phyloP scores from a whole-genome alignment of 352 stramenopile genomes.

The Pythium brassicae region DNA sequence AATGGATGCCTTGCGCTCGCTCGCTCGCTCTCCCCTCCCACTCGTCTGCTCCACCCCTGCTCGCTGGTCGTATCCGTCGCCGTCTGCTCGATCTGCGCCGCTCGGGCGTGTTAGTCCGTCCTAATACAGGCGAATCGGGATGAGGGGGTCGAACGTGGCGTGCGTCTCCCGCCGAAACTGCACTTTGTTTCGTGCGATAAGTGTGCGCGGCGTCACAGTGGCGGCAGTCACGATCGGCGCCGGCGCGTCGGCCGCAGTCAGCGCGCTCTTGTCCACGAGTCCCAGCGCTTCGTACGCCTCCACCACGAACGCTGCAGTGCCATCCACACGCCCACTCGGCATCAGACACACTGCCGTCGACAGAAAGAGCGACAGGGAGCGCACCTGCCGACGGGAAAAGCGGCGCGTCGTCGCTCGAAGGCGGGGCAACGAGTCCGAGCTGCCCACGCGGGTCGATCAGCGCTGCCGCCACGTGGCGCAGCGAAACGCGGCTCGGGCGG shows the following conservation, averaged over 20 bases:
- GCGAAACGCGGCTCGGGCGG: conserved; percentile 55
- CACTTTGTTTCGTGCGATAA: conserved; percentile 28
- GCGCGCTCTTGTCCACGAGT: conserved; percentile 36
- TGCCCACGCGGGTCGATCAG: conserved; percentile 35
- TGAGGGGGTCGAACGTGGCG: conserved; percentile 38
- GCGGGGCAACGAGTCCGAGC: conserved; percentile 1
- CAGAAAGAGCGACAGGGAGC: conserved; percentile 1
- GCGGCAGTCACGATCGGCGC: conserved; percentile 17
- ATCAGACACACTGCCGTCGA: background rate
- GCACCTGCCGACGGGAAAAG: conserved; percentile 51
- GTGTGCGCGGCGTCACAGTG: conserved; percentile 44
- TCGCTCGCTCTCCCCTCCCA: conserved; percentile 1
- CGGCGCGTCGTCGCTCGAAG: conserved; percentile 1
- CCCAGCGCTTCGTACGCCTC: conserved; percentile 69
- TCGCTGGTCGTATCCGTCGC: conserved; percentile 1
- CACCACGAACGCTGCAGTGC: conserved; percentile 44
- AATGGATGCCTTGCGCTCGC: background rate
- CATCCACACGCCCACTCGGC: background rate
- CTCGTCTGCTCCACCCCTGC: background rate
- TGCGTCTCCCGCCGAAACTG: conserved; percentile 35
- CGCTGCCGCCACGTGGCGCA: conserved; percentile 44
- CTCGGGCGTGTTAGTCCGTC: background rate
- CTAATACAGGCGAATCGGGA: conserved; percentile 63
- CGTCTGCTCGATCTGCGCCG: too few relatives aligned
- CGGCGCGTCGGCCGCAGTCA: conserved; percentile 22